Conservation (phyloP, 805 yeast genomes). For the Candida chilensis region DNA sequence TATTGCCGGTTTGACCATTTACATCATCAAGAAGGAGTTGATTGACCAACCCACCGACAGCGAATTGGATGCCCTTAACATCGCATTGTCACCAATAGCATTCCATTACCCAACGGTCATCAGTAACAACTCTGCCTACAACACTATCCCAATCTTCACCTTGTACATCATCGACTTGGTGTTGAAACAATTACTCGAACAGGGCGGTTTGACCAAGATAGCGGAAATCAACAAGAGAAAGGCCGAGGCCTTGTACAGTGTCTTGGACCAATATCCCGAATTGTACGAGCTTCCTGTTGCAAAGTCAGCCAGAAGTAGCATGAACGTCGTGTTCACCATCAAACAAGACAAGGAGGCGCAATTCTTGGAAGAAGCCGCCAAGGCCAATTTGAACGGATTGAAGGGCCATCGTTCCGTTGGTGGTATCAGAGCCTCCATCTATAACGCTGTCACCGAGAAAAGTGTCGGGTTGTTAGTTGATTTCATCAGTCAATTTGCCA, state of each 20-base stretch:
- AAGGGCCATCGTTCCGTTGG: slow-evolving; percentile 97
- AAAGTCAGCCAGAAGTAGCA: slow-evolving; percentile 59
- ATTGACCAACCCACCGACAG: slow-evolving; percentile 59
- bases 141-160: slow-evolving; percentile 92
- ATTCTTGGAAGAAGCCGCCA: slow-evolving; percentile 64
- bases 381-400: slow-evolving; percentile 57
- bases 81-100: slow-evolving; percentile 87
- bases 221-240: slow-evolving; percentile 50
- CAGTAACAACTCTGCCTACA: slow-evolving; percentile 85
- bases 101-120: slow-evolving; percentile 82
- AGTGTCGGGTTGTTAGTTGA: slow-evolving; percentile 49
- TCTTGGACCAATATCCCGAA: slow-evolving; percentile 56
- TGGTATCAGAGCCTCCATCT: slow-evolving; percentile 89
- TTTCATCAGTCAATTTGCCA: slow-evolving; percentile 54
- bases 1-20: slow-evolving; percentile 88
- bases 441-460: slow-evolving; percentile 71
- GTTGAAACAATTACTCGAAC: slow-evolving; percentile 45
- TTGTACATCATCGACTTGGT: slow-evolving; percentile 80
- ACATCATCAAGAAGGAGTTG: slow-evolving; percentile 77
- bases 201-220: slow-evolving; percentile 69
- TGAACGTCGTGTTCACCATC: slow-evolving; percentile 90
- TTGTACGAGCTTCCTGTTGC: slow-evolving; percentile 63
- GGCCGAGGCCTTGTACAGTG: slow-evolving; percentile 53
- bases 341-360: slow-evolving; percentile 55
- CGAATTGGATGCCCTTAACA: slow-evolving; percentile 43